These are phyloP conservation scores for Raffaelea deltoideospora DNA, from an alignment of 2,329 filamentous ascomycete genomes.

Conservation along the genomic window DNA sequence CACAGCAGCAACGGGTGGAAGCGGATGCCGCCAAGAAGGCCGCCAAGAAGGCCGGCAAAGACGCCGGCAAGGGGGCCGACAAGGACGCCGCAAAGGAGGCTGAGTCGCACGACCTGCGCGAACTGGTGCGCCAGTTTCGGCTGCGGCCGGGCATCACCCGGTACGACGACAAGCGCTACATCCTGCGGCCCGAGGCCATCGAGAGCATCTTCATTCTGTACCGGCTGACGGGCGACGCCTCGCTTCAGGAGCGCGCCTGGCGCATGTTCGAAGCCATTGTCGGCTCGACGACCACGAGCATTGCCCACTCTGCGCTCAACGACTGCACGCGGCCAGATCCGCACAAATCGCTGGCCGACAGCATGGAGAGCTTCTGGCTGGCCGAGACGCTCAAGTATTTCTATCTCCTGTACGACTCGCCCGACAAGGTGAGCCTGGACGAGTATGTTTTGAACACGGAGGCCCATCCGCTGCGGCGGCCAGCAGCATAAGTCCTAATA, in stretches of 20 bases:
- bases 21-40: not conserved
- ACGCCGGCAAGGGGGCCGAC: not conserved
- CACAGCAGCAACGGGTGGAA: no score
- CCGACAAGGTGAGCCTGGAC: constrained; percentile 48
- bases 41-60: not conserved
- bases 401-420: constrained; percentile 55
- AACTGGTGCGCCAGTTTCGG: not conserved
- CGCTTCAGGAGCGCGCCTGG: constrained; percentile 30
- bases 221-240: constrained; percentile 29
- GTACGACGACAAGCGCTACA: constrained; percentile 25
- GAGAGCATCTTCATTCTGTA: constrained; percentile 37
- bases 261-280: constrained; percentile 29
- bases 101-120: not conserved
- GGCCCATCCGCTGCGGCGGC: constrained; percentile 26
- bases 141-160: constrained; percentile 38
- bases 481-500: no score
- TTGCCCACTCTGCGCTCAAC: constrained; percentile 30
- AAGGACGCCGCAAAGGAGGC: not conserved
- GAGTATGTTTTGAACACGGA: constrained; percentile 52
- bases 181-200: constrained; percentile 34
- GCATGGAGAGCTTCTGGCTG: constrained; percentile 47
- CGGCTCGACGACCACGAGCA: constrained; percentile 24
- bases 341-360: constrained; percentile 1
- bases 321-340: constrained; percentile 5
- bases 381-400: constrained; percentile 69